Conservation (phyloP, 2,329 filamentous ascomycete species). For the Ceratocystiopsis sp. region DNA sequence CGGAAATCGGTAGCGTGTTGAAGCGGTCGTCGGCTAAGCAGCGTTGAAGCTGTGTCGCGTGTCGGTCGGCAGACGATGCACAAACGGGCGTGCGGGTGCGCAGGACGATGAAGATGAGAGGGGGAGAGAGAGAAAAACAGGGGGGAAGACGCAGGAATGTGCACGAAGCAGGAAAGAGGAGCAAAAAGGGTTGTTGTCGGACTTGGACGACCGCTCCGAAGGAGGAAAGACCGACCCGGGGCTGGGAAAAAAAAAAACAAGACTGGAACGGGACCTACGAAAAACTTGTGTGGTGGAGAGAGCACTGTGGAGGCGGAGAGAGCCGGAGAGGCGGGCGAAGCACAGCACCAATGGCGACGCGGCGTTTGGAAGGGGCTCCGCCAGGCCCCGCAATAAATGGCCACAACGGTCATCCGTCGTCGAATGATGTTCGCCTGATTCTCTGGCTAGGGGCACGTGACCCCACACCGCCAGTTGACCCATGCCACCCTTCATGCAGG, state of each 20-base stretch:
- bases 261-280: neutral
- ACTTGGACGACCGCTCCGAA: no score
- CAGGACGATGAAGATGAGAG: neutral
- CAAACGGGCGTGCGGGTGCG: neutral
- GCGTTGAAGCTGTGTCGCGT: constrained; percentile 3
- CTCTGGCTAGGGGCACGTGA: neutral
- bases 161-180: neutral
- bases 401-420: no score
- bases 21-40: neutral
- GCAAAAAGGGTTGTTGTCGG: neutral
- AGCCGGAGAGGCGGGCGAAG: constrained; percentile 6
- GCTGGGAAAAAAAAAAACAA: neutral
- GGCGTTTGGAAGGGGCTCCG: constrained; percentile 1
- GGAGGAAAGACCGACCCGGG: neutral
- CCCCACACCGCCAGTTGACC: neutral
- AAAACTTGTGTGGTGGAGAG: constrained; percentile 5
- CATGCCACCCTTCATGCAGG: no score
- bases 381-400: no score
- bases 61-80: neutral
- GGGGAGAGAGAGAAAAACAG: neutral
- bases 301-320: constrained; percentile 8
- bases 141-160: neutral
- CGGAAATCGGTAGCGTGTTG: neutral
- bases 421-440: neutral
- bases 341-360: constrained; percentile 6